A percentile compares a stretch with the other conserved stretches of the same genome.
phyloP scores from a whole-genome alignment of 345 rosid species.

The Hibiscus tridactylites region DNA sequence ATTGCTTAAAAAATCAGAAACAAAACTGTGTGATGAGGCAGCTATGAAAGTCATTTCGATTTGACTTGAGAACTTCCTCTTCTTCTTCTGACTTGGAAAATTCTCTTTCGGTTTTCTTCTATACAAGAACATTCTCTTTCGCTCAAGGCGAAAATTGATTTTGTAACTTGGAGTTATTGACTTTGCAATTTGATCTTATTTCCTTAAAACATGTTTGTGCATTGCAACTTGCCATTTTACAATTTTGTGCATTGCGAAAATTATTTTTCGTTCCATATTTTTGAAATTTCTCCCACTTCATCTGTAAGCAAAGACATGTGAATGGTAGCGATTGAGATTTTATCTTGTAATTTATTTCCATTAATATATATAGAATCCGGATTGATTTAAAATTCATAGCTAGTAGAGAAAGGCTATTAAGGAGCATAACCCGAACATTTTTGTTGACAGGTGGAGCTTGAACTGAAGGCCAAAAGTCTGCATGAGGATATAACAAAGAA shows the following conservation, averaged over 20 bases:
- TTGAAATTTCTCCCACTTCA: neutral
- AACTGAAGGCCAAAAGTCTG: conserved; percentile 5
- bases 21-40: neutral
- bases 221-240: neutral
- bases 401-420: neutral
- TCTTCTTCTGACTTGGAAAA: neutral
- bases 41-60: neutral
- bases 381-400: neutral
- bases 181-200: neutral
- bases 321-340: neutral
- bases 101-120: neutral
- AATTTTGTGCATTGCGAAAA: neutral
- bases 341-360: neutral
- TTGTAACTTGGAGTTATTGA: neutral
- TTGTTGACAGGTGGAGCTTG: conserved; percentile 4
- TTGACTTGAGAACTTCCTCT: neutral
- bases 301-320: neutral
- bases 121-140: neutral
- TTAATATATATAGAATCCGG: neutral
- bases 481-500: conserved; percentile 8
- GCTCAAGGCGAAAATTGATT: neutral
- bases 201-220: neutral
- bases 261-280: neutral
- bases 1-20: neutral
- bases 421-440: neutral